phyloP scores from a whole-genome alignment of 257 asterid genomes.

The Solanum appendiculatum region DNA sequence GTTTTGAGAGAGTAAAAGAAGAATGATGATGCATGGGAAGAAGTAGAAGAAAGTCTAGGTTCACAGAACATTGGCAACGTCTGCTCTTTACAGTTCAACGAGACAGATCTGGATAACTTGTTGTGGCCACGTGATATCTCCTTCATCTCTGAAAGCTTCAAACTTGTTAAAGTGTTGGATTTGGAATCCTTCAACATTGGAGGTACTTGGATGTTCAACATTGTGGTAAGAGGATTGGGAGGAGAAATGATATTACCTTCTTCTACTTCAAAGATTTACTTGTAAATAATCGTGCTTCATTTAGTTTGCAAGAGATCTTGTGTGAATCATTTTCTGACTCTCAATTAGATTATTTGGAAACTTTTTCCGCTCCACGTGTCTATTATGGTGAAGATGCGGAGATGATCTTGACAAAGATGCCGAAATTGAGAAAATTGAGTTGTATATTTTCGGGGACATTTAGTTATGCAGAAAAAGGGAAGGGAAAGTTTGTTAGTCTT shows the following conservation, averaged over 20 bases:
- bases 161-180: no score
- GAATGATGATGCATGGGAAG: not conserved
- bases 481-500: not conserved
- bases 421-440: not conserved
- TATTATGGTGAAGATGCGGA: not conserved
- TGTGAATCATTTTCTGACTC: not conserved
- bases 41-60: no score
- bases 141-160: no score
- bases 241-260: not conserved
- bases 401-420: not conserved
- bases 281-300: not conserved
- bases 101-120: no score
- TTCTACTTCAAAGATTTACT: not conserved
- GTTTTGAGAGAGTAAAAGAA: not conserved
- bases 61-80: no score
- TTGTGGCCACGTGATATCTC: no score
- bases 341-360: not conserved
- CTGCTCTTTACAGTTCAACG: no score
- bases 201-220: no score
- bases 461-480: not conserved
- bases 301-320: not conserved
- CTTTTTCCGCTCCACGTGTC: not conserved
- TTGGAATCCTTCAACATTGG: no score
- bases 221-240: not conserved
- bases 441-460: not conserved